Base-by-base conservation (phyloP, 129 eudicot species). In the carrot (Daucus carota) region DNA sequence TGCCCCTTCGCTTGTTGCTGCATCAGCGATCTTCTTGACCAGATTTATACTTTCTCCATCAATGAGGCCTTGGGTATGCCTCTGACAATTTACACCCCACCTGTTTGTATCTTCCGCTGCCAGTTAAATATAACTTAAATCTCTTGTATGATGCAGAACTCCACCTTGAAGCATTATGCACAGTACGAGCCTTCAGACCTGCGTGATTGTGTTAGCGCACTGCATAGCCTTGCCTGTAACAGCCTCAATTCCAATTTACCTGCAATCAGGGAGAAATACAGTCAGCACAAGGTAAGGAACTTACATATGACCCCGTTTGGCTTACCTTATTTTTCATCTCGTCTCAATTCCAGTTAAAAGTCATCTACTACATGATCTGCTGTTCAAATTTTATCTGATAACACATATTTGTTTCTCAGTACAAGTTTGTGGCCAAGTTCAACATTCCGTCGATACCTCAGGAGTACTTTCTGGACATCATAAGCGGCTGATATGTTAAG, bases 251-350 rank as follows among this genome's bases (percentile, higher is more conserved):
- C 97, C 24, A 83, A 84, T 79, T 79, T 94, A 78, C 97, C 97
- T n/a, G 99, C 99, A 54, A 82, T 94, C 46, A 83, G 99, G 74
- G 97, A 94, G 84, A 94, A 94, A 80, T 94, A 94, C 83, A 89
- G 92, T 54, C 99, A 91, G 81, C 99, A 94, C 76, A 94, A 94
- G 96, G 97, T 93, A 59, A 17, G 78, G 33, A 73, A 4, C 48
- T 45, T 13, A 2, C 14, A 1, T 45, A 17, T 13, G 48, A n/a
- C n/a, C n/a, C n/a, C n/a, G n/a, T n/a, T n/a, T n/a, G n/a, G n/a
- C n/a, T n/a, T n/a, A n/a, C n/a, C n/a, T n/a, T n/a, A n/a, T n/a
- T n/a, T n/a, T n/a, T n/a, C n/a, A n/a, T n/a, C n/a, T n/a, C n/a
- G n/a, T n/a, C n/a, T n/a, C n/a, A n/a, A 36, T 36, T 2, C 40